Evolutionary conservation across 2,329 filamentous ascomycete genomes (phyloP).

Genomic region (Aquanectria penicillioides): DNA sequence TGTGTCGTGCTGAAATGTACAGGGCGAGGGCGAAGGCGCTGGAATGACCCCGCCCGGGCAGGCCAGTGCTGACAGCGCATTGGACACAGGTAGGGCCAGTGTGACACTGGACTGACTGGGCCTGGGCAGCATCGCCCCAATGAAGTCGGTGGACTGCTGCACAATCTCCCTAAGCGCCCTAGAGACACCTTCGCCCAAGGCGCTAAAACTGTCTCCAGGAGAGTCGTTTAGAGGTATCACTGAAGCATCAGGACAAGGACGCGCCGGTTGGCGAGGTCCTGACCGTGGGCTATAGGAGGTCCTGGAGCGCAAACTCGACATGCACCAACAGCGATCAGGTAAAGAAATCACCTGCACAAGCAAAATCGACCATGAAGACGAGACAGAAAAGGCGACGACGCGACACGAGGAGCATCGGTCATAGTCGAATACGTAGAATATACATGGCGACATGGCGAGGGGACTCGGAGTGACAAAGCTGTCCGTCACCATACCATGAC

Average conservation of each 20-base stretch:
- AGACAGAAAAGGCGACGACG: slow-evolving; percentile 8
- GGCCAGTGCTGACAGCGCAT: slow-evolving; percentile 32
- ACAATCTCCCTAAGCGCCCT: slow-evolving; percentile 36
- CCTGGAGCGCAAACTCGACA: slow-evolving; percentile 26
- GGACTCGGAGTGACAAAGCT: slow-evolving; percentile 17
- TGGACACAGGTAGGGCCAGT: slow-evolving; percentile 30
- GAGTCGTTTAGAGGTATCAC: slow-evolving; percentile 41
- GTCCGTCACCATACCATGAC: slow-evolving; percentile 9
- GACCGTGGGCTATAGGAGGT: slow-evolving; percentile 17
- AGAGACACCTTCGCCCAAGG: slow-evolving; percentile 32
- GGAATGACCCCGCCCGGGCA: slow-evolving; percentile 42
- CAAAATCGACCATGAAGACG: slow-evolving; percentile 7
- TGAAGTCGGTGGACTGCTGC: slow-evolving; percentile 6
- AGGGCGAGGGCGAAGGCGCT: slow-evolving; percentile 41
- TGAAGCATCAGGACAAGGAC: slow-evolving; percentile 36
- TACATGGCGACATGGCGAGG: slow-evolving; percentile 25
- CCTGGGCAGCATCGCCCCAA: slow-evolving; percentile 10
- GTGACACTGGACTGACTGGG: slow-evolving; percentile 19
- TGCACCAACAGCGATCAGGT: slow-evolving; percentile 25
- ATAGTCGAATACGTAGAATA: slow-evolving; percentile 37
- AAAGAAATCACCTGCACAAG: neutral
- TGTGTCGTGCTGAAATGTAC: slow-evolving; percentile 42
- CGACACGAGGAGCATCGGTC: slow-evolving; percentile 15
- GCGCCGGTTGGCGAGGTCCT: slow-evolving; percentile 26
- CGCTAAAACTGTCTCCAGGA: slow-evolving; percentile 32